These are phyloP conservation scores for Microstegium vimineum DNA, from an alignment of 176 grass and related monocot species.

Conservation along the genomic window DNA sequence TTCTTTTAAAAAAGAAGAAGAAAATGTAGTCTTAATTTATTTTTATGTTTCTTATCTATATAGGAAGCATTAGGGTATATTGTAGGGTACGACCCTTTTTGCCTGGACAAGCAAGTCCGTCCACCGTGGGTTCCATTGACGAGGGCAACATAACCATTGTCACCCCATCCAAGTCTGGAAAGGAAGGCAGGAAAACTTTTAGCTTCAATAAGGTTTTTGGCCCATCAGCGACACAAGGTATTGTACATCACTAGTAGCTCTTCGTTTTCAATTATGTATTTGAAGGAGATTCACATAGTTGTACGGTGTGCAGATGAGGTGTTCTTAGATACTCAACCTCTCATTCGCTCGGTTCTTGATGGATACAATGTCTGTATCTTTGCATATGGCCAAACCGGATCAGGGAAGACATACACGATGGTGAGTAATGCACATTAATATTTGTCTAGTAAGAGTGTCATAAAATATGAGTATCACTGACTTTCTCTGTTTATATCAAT, in stretches of 20 bases:
- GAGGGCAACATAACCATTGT: slow-evolving; percentile 82
- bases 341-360: slow-evolving; percentile 96
- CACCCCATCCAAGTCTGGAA: slow-evolving; percentile 74
- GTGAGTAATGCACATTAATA: slow-evolving; percentile 30
- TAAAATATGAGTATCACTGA: not conserved
- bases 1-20: slow-evolving; percentile 5
- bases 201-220: slow-evolving; percentile 97
- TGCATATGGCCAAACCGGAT: slow-evolving; percentile 98
- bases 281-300: slow-evolving; percentile 20
- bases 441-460: slow-evolving; percentile 2
- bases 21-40: slow-evolving; percentile 27
- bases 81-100: slow-evolving; percentile 94
- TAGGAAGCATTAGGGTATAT: slow-evolving; percentile 98
- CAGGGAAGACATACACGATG: slow-evolving; percentile 99
- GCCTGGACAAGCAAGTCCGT: slow-evolving; percentile 76
- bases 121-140: slow-evolving; percentile 68
- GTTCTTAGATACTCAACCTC: slow-evolving; percentile 94
- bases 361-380: slow-evolving; percentile 99
- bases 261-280: not conserved
- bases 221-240: slow-evolving; percentile 90
- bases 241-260: not conserved
- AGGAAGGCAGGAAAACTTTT: slow-evolving; percentile 77
- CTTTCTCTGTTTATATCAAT: slow-evolving; percentile 7
- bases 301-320: slow-evolving; percentile 67
- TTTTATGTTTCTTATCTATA: slow-evolving; percentile 8